These are phyloP conservation scores for Apostasia shenzhenica DNA, from an alignment of 106 monocot genomes.

Conservation along the genomic window DNA sequence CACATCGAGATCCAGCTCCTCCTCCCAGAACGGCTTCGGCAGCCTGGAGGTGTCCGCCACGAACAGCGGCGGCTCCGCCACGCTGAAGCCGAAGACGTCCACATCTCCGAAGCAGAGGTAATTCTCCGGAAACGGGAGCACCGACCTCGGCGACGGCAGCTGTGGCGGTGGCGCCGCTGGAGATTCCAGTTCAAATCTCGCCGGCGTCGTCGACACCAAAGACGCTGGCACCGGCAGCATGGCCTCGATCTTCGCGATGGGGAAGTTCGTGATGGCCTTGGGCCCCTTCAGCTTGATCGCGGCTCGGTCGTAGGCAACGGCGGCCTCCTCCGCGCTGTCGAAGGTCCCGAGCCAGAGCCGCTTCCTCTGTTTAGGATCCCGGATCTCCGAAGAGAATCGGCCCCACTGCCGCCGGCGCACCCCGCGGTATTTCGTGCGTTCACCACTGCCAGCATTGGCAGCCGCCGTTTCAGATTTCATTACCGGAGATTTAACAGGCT, in stretches of 20 bases:
- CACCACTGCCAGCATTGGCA: too few species aligned
- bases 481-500: too few species aligned
- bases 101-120: neutral
- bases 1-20: neutral
- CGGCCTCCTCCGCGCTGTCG: slow-evolving; percentile 52
- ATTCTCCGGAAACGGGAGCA: too few species aligned
- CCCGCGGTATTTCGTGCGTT: slow-evolving; percentile 20
- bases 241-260: neutral
- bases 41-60: neutral
- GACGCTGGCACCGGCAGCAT: too few species aligned
- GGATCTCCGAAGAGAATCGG: slow-evolving; percentile 46
- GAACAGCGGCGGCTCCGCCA: neutral
- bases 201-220: too few species aligned
- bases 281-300: slow-evolving; percentile 42
- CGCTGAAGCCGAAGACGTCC: neutral
- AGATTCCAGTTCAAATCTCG: neutral
- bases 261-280: slow-evolving; percentile 62
- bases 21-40: neutral
- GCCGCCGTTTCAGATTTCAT: too few species aligned
- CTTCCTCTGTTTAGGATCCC: slow-evolving; percentile 25
- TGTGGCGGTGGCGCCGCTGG: slow-evolving; percentile 6
- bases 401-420: slow-evolving; percentile 54
- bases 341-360: slow-evolving; percentile 50
- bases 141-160: slow-evolving; percentile 39
- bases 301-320: slow-evolving; percentile 53